Evolutionary conservation across 192 early-diverging fungal species (phyloP), one percentile per base, ranked within the genome.

Genomic region (Radiomyces spectabilis): DNA sequence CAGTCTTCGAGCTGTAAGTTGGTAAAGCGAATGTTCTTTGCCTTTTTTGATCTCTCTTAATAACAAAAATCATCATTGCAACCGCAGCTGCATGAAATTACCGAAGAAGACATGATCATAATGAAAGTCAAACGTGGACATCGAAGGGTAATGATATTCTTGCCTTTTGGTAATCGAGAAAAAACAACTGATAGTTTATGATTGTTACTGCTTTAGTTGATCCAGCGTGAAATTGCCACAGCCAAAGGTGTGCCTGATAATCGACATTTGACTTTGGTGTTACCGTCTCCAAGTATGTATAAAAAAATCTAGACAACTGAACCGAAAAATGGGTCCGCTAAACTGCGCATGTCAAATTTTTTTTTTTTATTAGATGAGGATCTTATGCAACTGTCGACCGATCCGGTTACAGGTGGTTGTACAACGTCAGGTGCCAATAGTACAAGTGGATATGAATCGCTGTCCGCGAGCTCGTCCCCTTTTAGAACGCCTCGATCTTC

Each of bases 111-210:
- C 38, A 43, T 66, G 38, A 61, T 51, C 5, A 53, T 38, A 15
- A 59, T 66, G 57, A 26, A 50, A 13, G 53, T 61, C 13, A 66
- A 66, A 42, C 35, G 65, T 19, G 65, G 65, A 30, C 65, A 66
- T 32, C 37, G 65, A 55, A 59, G 65, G 38, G 65, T 66, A 59
- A 59, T 12, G 32, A 37, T 33, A 29, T 52, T 1, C 35, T 25
- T 42, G 16, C 30, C 1, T 32, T 7, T 33, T 21, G 29, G 2
- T 27, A 16, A 38, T 24, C 21, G 12, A 27, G 8, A 13, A 34
- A 41, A 12, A 21, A 32, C 3, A 15, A 19, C 15, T 9, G 4
- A 7, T n/a, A 24, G 4, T 21, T 49, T 18, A n/a, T 21, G 10
- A 34, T 45, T 29, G 16, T 32, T 39, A 29, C 22, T 25, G 18